Base-by-base conservation (phyloP, 2,329 filamentous ascomycete species). In the Beauveria caledonica region DNA sequence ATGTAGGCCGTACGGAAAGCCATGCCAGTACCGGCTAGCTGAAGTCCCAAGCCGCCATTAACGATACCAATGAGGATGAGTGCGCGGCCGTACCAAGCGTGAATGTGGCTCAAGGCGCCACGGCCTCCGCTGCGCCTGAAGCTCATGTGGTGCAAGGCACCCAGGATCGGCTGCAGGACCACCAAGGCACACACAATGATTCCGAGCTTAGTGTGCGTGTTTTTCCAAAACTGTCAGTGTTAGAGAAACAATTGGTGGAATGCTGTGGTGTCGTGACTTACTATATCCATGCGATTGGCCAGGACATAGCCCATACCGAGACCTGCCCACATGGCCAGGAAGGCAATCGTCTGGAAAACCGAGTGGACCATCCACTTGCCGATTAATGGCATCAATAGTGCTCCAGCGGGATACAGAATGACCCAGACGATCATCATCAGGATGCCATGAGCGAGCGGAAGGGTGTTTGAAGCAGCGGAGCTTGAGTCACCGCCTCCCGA, bases 21-120 rank as follows among this genome's bases (percentile, higher is more conserved):
- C 3, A 63, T 70, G 1, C 71, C 64, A 1, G 77, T 76, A 17
- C 65, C 63, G 1, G 80, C 75, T 17, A 86, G 73, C 64, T 78
- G 63, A 29, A 88, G 72, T 3, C 86, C 86, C 4, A 88, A 70
- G 0, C 85, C 86, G 60, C 85, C 86, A 66, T 88, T 88, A 65
- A 87, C 69, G 49, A 87, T 75, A 27, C 83, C 85, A 3, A 87
- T 68, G 19, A 81, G 60, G 63, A 88, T 81, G 48, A 87, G 69
- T 1, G 73, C 66, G 19, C 85, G 79, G 13, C 86, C 86, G 66
- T 79, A 85, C 83, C 83, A 87, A 64, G 86, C 80, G 67, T 88
- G 86, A 1, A 74, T 68, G 64, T 86, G 72, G 63, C 82, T 84
- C 63, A 86, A 68, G 45, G 74, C 17, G 7, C 79, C 79, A 40